Evolutionary conservation across 176 grass and related monocot species (phyloP).

Genomic region (Phragmites australis): DNA sequence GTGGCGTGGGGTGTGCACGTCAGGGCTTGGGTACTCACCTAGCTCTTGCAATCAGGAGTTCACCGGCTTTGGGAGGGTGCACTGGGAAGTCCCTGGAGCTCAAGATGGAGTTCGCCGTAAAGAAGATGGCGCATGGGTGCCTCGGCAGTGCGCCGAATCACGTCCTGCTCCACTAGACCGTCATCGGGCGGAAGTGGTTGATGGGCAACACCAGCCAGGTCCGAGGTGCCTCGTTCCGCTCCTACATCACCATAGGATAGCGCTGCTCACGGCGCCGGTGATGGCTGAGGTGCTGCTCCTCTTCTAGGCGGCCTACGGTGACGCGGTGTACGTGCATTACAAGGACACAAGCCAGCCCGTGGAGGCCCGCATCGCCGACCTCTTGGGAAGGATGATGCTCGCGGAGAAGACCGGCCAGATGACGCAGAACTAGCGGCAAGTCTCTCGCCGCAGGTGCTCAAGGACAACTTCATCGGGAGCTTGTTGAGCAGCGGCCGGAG

Average conservation of each 20-base stretch:
- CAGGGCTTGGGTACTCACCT: constrained; percentile 55
- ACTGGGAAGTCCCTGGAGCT: too few relatives aligned
- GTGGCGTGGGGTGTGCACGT: constrained; percentile 67
- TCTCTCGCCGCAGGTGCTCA: constrained; percentile 66
- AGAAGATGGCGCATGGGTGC: too few relatives aligned
- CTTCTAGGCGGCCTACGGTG: constrained; percentile 43
- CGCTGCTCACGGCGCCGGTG: constrained; percentile 40
- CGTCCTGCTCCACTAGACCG: too few relatives aligned
- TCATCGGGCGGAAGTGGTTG: too few relatives aligned
- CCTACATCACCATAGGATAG: constrained; percentile 55
- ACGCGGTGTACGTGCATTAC: constrained; percentile 51
- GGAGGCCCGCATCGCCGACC: constrained; percentile 53
- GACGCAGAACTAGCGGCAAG: constrained; percentile 81
- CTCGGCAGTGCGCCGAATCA: too few relatives aligned
- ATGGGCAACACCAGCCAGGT: too few relatives aligned
- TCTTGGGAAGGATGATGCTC: constrained; percentile 65
- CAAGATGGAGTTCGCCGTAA: too few relatives aligned
- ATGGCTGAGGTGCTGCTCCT: constrained; percentile 50
- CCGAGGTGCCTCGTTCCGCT: constrained; percentile 21
- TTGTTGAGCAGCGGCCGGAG: constrained; percentile 88
- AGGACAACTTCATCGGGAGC: constrained; percentile 82
- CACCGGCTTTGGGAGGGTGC: too few relatives aligned
- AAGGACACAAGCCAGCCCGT: constrained; percentile 57
- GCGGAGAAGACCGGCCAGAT: constrained; percentile 94
- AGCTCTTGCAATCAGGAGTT: constrained; percentile 74